These are phyloP conservation scores for Phyllosticta paracitricarpa DNA, from an alignment of 2,329 filamentous ascomycete genomes.

Conservation along the genomic window DNA sequence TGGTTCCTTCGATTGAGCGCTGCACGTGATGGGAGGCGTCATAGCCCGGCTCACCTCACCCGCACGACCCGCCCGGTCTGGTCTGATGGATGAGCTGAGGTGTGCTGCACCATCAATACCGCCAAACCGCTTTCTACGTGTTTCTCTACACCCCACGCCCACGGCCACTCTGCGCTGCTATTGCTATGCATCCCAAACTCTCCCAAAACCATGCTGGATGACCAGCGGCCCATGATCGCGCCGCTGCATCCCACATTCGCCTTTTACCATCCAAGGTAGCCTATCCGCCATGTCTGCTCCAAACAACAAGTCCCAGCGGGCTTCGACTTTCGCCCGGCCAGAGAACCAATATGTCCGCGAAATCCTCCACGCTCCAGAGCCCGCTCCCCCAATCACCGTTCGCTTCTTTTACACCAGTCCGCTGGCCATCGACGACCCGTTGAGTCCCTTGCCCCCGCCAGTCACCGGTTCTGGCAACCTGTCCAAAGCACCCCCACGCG, in stretches of 20 bases:
- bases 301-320: slow-evolving; percentile 1
- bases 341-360: slow-evolving; percentile 37
- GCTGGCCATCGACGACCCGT: slow-evolving; percentile 76
- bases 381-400: slow-evolving; percentile 24
- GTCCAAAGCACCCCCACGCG: slow-evolving; percentile 55
- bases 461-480: slow-evolving; percentile 37
- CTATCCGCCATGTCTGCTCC: slow-evolving; percentile 4
- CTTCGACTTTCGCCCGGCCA: slow-evolving; percentile 12
- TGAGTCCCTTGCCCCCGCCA: slow-evolving; percentile 55
- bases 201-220: not conserved
- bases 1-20: too few species aligned
- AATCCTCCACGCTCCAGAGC: slow-evolving; percentile 29
- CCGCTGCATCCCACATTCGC: not conserved
- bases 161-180: not conserved
- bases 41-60: not conserved
- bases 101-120: not conserved
- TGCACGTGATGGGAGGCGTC: too few species aligned
- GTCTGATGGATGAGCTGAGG: not conserved
- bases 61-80: not conserved
- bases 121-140: not conserved
- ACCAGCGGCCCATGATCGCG: slow-evolving; percentile 2
- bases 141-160: not conserved
- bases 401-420: slow-evolving; percentile 75
- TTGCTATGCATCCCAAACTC: not conserved
- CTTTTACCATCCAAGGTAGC: not conserved